phyloP scores from a whole-genome alignment of 257 asterid genomes.

The Lithospermum erythrorhizon region DNA sequence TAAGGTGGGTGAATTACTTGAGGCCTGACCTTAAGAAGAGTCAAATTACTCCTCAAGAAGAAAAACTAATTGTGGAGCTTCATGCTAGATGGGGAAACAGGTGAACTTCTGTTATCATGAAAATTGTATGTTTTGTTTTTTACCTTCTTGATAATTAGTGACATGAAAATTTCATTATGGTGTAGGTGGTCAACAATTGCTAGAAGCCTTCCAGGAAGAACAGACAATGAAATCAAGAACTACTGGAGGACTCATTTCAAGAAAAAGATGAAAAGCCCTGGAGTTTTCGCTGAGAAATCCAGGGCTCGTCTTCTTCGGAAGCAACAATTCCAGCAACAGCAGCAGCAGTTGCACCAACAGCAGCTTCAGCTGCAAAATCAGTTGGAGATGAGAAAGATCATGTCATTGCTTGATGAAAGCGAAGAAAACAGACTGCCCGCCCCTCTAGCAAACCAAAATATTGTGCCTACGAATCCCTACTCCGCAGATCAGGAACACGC shows the following conservation, averaged over 20 bases:
- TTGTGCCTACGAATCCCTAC: background rate
- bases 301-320: conserved; percentile 35
- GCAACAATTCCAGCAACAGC: conserved; percentile 56
- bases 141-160: background rate
- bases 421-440: conserved; percentile 14
- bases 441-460: conserved; percentile 33
- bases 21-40: conserved; percentile 94
- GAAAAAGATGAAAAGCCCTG: conserved; percentile 33
- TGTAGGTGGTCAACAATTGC: conserved; percentile 85
- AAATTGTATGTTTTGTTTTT: too few species aligned
- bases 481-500: background rate
- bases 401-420: conserved; percentile 30
- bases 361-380: conserved; percentile 27
- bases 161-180: background rate
- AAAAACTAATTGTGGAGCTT: conserved; percentile 53
- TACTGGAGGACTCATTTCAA: conserved; percentile 89
- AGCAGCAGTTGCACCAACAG: conserved; percentile 29
- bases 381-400: conserved; percentile 30
- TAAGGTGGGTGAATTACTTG: conserved; percentile 94
- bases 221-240: conserved; percentile 74
- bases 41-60: conserved; percentile 80
- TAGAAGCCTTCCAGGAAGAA: conserved; percentile 71
- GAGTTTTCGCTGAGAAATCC: conserved; percentile 27
- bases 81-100: conserved; percentile 94
- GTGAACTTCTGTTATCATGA: conserved; percentile 13